Conservation (phyloP, 345 rosid genomes). For the Garcia nutans region DNA sequence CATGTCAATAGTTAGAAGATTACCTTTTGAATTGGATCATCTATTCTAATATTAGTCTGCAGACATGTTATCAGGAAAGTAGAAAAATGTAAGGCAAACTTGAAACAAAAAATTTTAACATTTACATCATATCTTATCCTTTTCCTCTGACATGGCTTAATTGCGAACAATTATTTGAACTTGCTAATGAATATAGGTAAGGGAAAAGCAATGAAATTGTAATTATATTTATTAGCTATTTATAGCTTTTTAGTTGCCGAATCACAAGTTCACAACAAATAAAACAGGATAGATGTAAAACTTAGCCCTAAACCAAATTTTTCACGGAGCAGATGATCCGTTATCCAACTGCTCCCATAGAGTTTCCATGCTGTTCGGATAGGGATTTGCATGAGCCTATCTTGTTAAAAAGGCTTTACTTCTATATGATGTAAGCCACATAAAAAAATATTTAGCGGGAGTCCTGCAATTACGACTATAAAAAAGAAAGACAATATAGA, state of each 20-base stretch:
- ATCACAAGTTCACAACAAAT: neutral
- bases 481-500: slow-evolving; percentile 4
- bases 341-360: neutral
- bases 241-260: neutral
- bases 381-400: slow-evolving; percentile 12
- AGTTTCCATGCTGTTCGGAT: slow-evolving; percentile 6
- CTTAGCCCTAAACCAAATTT: neutral
- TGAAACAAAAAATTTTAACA: neutral
- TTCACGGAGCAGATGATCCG: neutral
- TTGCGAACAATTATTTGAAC: neutral
- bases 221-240: neutral
- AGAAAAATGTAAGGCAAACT: neutral
- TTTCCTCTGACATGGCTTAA: neutral
- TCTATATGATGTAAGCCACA: slow-evolving; percentile 10
- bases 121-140: neutral
- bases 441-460: slow-evolving; percentile 9
- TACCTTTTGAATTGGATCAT: neutral
- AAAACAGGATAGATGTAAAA: neutral
- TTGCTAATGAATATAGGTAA: neutral
- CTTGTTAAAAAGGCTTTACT: neutral
- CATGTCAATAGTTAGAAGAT: neutral
- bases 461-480: slow-evolving; percentile 11
- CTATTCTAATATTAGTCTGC: neutral
- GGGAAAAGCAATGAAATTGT: neutral
- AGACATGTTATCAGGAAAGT: neutral